Conservation (phyloP, 345 rosid species). For the Orychophragmus violaceus region DNA sequence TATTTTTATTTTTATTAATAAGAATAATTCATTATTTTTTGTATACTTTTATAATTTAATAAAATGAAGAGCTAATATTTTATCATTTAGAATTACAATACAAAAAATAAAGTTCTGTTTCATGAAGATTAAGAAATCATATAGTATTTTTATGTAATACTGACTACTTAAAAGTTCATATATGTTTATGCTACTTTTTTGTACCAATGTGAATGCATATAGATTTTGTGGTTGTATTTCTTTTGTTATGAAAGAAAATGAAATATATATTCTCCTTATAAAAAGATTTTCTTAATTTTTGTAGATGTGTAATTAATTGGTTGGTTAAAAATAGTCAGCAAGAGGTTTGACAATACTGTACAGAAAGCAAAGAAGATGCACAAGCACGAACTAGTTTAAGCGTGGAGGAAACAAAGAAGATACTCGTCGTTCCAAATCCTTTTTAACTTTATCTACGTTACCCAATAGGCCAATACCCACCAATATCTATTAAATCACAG, state of each 20-base stretch:
- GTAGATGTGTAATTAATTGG: neutral
- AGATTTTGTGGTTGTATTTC: neutral
- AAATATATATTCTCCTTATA: neutral
- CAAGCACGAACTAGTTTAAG: neutral
- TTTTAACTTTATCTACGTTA: neutral
- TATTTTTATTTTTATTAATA: too few relatives aligned
- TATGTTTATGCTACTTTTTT: neutral
- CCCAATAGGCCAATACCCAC: neutral
- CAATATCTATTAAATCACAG: neutral
- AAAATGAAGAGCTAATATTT: neutral
- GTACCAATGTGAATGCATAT: neutral
- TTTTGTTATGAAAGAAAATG: neutral
- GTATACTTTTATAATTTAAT: neutral
- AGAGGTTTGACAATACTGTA: slow-evolving; percentile 10
- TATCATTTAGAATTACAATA: neutral
- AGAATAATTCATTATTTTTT: too few relatives aligned
- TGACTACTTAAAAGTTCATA: too few relatives aligned
- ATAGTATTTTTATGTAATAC: neutral
- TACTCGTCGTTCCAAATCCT: slow-evolving; percentile 3
- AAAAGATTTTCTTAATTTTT: neutral
- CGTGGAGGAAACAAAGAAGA: slow-evolving; percentile 5
- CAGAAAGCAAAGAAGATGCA: neutral
- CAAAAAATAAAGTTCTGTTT: neutral
- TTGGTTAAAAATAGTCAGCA: slow-evolving; percentile 4
- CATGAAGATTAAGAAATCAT: neutral